A percentile compares a stretch with the other conserved stretches of the same genome.
Conservation (phyloP, 225 moss, liverwort and hornwort genomes). For the Polytrichum formosum region DNA sequence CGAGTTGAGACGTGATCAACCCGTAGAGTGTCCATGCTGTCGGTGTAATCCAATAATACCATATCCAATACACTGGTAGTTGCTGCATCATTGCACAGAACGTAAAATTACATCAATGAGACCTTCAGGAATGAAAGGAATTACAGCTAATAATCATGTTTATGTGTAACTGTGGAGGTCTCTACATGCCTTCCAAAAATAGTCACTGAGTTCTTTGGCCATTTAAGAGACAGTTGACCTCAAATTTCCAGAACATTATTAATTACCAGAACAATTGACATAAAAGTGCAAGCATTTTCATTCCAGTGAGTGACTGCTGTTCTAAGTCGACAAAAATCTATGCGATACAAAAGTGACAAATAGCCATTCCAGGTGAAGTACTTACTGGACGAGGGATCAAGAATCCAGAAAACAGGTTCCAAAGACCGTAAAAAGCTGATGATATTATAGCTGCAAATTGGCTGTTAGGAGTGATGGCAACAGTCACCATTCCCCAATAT, state of each 20-base stretch:
- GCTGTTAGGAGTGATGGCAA: conserved; percentile 71
- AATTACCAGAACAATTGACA: too few species aligned
- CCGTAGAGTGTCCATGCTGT: conserved; percentile 87
- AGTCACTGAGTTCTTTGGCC: too few species aligned
- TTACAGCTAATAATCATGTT: background rate
- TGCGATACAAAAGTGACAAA: too few species aligned
- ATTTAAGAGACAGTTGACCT: too few species aligned
- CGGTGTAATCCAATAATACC: conserved; percentile 85
- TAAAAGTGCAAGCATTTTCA: too few species aligned
- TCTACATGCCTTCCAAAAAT: too few species aligned
- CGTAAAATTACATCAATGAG: background rate
- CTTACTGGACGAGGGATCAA: conserved; percentile 78
- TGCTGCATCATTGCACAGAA: conserved; percentile 41
- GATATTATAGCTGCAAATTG: conserved; percentile 79
- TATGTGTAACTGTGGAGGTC: too few species aligned
- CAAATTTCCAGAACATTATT: too few species aligned
- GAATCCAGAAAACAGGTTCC: conserved; percentile 90
- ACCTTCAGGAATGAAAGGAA: background rate
- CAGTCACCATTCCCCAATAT: conserved; percentile 87
- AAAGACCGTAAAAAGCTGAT: conserved; percentile 78
- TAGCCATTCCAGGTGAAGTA: background rate
- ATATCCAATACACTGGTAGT: conserved; percentile 82
- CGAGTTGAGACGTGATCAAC: conserved; percentile 65
- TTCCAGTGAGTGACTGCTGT: too few species aligned
- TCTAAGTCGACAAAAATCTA: too few species aligned